These are phyloP conservation scores for Candida albicans DNA, from an alignment of 1,139 yeast genomes.

Conservation along the genomic window DNA sequence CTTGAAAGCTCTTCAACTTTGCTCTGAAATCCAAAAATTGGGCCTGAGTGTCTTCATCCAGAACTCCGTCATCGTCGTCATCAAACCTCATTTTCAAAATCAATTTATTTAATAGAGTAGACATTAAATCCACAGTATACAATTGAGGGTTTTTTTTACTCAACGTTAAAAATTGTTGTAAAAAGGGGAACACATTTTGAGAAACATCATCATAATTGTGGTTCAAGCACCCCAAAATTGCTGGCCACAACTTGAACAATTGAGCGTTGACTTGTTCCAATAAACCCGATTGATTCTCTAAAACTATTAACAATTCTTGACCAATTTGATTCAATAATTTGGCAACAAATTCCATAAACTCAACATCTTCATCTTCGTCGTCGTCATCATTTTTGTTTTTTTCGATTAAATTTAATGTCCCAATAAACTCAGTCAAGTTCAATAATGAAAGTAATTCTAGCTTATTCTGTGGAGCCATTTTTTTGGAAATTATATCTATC, in stretches of 20 bases:
- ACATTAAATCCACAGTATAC: conserved; percentile 49
- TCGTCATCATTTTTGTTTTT: too few relatives aligned
- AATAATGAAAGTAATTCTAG: conserved; percentile 70
- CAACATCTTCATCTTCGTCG: conserved; percentile 38
- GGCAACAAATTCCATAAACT: conserved; percentile 76
- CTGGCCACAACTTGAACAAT: conserved; percentile 60
- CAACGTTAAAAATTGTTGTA: conserved; percentile 69
- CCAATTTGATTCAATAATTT: conserved; percentile 76
- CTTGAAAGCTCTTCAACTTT: conserved; percentile 77
- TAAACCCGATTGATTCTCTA: conserved; percentile 53
- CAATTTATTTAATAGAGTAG: conserved; percentile 64
- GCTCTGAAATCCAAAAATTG: conserved; percentile 79
- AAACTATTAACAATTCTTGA: conserved; percentile 64
- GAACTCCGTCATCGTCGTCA: conserved; percentile 63
- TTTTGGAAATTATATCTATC: conserved; percentile 80
- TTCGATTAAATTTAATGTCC: conserved; percentile 31
- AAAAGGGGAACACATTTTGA: conserved; percentile 75
- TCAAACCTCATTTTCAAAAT: conserved; percentile 81
- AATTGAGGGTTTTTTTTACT: conserved; percentile 56
- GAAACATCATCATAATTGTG: conserved; percentile 91
- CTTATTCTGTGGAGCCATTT: conserved; percentile 89
- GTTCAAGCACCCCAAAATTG: conserved; percentile 64
- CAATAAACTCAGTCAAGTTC: conserved; percentile 59
- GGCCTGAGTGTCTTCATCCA: conserved; percentile 63
- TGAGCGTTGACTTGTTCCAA: conserved; percentile 39